phyloP scores from a whole-genome alignment of 2,329 filamentous ascomycete species.

The Ceratocystis papillata region DNA sequence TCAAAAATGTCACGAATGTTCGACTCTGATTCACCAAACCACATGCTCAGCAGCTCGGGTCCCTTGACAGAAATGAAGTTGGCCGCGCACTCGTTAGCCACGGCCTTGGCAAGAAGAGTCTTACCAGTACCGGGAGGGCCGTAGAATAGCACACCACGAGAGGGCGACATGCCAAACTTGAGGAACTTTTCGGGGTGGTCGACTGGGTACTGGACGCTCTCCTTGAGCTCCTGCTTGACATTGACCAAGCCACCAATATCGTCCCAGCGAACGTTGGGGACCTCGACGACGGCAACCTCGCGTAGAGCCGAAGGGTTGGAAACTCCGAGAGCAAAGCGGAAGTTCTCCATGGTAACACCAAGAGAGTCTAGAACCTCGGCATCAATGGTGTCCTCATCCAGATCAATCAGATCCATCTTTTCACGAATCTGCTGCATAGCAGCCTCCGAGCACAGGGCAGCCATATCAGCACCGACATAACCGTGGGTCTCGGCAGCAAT shows the following conservation, averaged over 20 bases:
- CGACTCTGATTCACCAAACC: conserved; percentile 99
- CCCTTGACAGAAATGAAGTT: conserved; percentile 99
- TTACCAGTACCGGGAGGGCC: conserved; percentile 99
- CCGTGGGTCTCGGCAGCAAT: conserved; percentile 97
- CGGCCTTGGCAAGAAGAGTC: conserved; percentile 97
- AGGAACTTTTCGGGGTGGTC: conserved; percentile 99
- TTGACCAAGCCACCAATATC: conserved; percentile 97
- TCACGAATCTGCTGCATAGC: conserved; percentile 99
- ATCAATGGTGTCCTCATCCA: conserved; percentile 98
- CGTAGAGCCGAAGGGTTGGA: conserved; percentile 98
- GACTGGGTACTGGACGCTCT: conserved; percentile 97
- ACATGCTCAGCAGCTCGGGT: conserved; percentile 96
- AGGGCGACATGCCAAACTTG: conserved; percentile 97
- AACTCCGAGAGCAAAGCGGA: conserved; percentile 94
- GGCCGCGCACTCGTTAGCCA: conserved; percentile 97
- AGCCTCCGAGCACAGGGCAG: conserved; percentile 95
- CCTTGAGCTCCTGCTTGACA: conserved; percentile 99
- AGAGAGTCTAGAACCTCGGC: conserved; percentile 96
- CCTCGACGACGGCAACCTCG: conserved; percentile 97
- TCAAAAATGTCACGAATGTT: conserved; percentile 99
- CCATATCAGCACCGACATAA: conserved; percentile 97
- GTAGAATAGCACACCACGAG: conserved; percentile 96
- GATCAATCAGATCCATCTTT: conserved; percentile 99
- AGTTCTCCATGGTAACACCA: conserved; percentile 99
- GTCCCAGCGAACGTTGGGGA: conserved; percentile 98